phyloP scores from a whole-genome alignment of 805 yeast species.

The Nakazawaea wickerhamii region DNA sequence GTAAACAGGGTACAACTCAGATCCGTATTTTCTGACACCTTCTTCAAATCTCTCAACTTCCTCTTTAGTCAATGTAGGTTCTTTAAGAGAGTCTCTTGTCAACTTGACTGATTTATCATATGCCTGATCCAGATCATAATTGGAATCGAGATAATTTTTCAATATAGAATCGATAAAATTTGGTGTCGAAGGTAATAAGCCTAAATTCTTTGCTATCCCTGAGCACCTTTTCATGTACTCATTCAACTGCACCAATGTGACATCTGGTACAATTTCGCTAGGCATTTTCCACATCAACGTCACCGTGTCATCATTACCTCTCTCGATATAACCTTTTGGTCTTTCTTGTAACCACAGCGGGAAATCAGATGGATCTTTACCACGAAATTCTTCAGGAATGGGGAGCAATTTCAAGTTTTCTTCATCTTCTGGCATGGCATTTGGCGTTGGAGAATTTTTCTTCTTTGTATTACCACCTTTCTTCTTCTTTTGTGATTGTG shows the following conservation, averaged over 20 bases:
- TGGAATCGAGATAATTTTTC: conserved; percentile 42
- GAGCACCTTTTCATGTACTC: conserved; percentile 49
- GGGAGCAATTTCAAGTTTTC: conserved; percentile 23
- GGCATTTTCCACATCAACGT: conserved; percentile 63
- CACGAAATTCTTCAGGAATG: conserved; percentile 44
- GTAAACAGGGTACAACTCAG: conserved; percentile 70
- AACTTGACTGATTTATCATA: conserved; percentile 37
- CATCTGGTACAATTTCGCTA: conserved; percentile 14
- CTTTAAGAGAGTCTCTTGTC: conserved; percentile 56
- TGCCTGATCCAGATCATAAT: conserved; percentile 50
- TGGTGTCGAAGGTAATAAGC: conserved; percentile 58
- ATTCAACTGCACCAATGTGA: conserved; percentile 30
- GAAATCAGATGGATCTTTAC: conserved; percentile 37
- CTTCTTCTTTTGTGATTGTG: conserved; percentile 17
- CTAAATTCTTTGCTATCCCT: conserved; percentile 50
- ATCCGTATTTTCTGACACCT: conserved; percentile 67
- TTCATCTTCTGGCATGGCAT: conserved; percentile 19
- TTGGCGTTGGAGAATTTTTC: conserved; percentile 16
- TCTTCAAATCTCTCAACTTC: conserved; percentile 70
- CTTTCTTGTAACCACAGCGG: conserved; percentile 76
- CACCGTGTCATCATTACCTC: conserved; percentile 70
- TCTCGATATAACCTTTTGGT: conserved; percentile 76
- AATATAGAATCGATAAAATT: conserved; percentile 78
- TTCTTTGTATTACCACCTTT: conserved; percentile 21
- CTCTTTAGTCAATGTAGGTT: conserved; percentile 65